A percentile compares a stretch with the other conserved stretches of the same genome.
Evolutionary conservation across 192 early-diverging fungal species (phyloP).

Genomic region (Gaertneriomyces semiglobifer): DNA sequence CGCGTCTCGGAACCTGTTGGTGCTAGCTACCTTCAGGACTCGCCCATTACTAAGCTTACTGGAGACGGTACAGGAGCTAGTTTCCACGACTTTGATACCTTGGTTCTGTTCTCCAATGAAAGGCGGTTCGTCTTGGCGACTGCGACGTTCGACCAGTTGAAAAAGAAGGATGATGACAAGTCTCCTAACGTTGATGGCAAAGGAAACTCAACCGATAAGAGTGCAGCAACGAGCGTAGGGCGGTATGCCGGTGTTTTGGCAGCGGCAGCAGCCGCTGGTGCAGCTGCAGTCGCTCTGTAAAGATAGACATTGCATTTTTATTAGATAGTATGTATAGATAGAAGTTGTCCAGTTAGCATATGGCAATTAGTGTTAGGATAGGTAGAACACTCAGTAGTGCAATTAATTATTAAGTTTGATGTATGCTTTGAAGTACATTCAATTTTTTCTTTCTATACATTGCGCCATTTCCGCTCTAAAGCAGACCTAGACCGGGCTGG

Average conservation of each 20-base stretch:
- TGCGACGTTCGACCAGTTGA: constrained; percentile 3
- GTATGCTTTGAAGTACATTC: no score
- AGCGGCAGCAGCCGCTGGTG: constrained; percentile 2
- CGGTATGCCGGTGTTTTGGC: constrained; percentile 5
- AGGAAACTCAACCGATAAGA: background rate
- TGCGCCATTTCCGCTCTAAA: no score
- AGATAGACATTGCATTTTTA: no score
- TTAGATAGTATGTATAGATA: no score
- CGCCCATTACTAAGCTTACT: background rate
- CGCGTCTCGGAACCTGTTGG: background rate
- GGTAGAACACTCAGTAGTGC: no score
- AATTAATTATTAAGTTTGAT: no score
- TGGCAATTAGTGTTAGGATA: no score
- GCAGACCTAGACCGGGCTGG: no score
- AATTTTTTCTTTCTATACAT: no score
- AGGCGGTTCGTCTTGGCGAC: background rate
- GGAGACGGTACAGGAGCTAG: background rate
- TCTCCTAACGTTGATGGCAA: background rate
- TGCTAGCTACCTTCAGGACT: background rate
- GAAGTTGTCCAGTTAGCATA: no score
- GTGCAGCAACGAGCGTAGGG: background rate
- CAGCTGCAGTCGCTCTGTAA: background rate
- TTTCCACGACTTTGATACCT: constrained; percentile 20
- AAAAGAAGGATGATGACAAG: background rate
- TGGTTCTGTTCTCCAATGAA: constrained; percentile 5